Conservation (phyloP, 306 rosid genomes). For the Dicorynia guianensis region DNA sequence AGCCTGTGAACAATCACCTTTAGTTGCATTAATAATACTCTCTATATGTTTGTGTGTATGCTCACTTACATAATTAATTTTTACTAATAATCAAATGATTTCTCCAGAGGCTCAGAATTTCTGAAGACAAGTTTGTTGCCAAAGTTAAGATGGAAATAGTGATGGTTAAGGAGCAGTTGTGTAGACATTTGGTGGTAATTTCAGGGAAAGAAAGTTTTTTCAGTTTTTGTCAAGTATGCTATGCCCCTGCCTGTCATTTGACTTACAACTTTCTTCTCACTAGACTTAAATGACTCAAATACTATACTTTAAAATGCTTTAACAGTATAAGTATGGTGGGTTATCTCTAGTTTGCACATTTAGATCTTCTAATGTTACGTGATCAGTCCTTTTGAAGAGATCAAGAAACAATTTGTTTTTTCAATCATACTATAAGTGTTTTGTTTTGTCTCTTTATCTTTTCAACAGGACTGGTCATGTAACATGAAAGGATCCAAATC, state of each 20-base stretch:
- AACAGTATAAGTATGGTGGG: neutral
- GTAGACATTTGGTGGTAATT: slow-evolving; percentile 28
- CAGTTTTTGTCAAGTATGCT: slow-evolving; percentile 10
- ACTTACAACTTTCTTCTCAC: neutral
- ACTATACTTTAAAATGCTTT: slow-evolving; percentile 17
- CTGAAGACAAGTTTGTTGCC: slow-evolving; percentile 80
- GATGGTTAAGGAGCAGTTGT: slow-evolving; percentile 80
- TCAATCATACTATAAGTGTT: neutral
- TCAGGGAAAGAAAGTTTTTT: slow-evolving; percentile 22
- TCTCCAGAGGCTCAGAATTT: slow-evolving; percentile 81
- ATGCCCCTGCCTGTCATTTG: neutral
- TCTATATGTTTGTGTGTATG: slow-evolving; percentile 2
- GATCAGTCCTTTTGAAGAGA: slow-evolving; percentile 2
- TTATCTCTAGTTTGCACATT: slow-evolving; percentile 14
- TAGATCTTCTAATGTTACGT: slow-evolving; percentile 4
- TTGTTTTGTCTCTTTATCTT: slow-evolving; percentile 10
- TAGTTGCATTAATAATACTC: slow-evolving; percentile 19
- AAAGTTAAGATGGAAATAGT: slow-evolving; percentile 98
- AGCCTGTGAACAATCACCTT: slow-evolving; percentile 27
- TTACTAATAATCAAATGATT: slow-evolving; percentile 22
- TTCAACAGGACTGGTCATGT: slow-evolving; percentile 10
- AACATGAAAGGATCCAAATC: too few species aligned
- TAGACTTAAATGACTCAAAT: too few species aligned
- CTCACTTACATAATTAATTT: slow-evolving; percentile 17
- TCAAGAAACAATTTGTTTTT: neutral